Evolutionary conservation across 345 rosid genomes (phyloP).

Genomic region (Eucalyptus erythrocorys): DNA sequence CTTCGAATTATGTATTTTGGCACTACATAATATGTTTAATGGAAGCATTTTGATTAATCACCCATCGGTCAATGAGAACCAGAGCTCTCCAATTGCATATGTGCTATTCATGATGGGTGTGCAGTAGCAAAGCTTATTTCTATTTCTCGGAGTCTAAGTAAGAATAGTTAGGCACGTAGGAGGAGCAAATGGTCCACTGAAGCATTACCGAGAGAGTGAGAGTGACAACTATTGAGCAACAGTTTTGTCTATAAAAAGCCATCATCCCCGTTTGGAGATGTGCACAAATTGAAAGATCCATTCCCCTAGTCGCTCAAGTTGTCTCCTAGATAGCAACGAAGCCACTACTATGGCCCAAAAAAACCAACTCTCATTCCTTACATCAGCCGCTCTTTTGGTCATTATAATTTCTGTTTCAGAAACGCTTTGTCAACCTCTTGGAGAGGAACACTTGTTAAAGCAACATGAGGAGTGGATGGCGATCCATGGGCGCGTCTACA

Average conservation of each 20-base stretch:
- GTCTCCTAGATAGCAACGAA: not conserved
- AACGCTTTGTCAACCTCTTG: not conserved
- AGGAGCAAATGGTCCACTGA: not conserved
- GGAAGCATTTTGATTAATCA: not conserved
- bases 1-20: not conserved
- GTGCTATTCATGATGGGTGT: not conserved
- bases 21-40: not conserved
- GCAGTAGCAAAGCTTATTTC: not conserved
- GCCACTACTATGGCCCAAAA: not conserved
- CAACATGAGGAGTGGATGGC: slow-evolving; percentile 26
- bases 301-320: not conserved
- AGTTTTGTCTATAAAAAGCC: not conserved
- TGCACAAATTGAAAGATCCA: not conserved
- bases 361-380: not conserved
- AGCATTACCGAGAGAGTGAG: not conserved
- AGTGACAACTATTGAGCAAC: not conserved
- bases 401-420: not conserved
- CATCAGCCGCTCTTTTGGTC: not conserved
- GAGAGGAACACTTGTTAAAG: slow-evolving; percentile 14
- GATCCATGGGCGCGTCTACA: slow-evolving; percentile 3
- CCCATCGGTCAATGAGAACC: not conserved
- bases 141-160: not conserved
- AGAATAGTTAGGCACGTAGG: not conserved
- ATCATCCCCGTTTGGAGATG: not conserved
- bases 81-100: not conserved